Evolutionary conservation across 2,329 filamentous ascomycete species (phyloP).

Genomic region (Spiromastix sp.): DNA sequence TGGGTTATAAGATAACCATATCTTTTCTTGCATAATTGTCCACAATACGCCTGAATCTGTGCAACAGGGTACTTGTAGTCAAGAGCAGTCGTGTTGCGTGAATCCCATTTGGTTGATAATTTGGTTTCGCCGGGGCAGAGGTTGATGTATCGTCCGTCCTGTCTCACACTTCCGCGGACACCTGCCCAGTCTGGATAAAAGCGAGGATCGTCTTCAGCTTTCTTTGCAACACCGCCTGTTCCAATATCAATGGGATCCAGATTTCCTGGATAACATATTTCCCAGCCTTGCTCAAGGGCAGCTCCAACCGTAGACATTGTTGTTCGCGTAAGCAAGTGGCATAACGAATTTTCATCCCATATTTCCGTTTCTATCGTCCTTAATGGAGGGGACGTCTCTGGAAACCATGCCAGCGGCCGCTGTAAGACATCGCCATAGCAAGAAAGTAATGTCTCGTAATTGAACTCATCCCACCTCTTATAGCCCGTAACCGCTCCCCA

Average conservation of each 20-base stretch:
- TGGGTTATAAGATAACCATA: slow-evolving; percentile 6
- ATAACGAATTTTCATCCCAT: slow-evolving; percentile 8
- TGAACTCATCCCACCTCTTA: background rate
- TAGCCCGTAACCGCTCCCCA: background rate
- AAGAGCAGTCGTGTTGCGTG: background rate
- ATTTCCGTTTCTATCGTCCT: slow-evolving; percentile 5
- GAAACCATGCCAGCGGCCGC: background rate
- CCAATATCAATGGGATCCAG: slow-evolving; percentile 5
- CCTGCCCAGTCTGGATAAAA: slow-evolving; percentile 6
- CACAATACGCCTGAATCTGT: slow-evolving; percentile 1
- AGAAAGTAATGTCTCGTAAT: slow-evolving; percentile 7
- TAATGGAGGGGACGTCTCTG: background rate
- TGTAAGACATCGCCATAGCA: slow-evolving; percentile 6
- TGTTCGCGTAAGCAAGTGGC: slow-evolving; percentile 6
- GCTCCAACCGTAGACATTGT: slow-evolving; percentile 2
- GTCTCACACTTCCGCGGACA: background rate
- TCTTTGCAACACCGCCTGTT: slow-evolving; percentile 4
- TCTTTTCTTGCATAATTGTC: background rate
- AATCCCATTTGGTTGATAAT: slow-evolving; percentile 2
- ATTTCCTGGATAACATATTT: background rate
- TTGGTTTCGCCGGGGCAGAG: slow-evolving; percentile 5
- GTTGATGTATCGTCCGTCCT: background rate
- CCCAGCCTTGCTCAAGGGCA: slow-evolving; percentile 2
- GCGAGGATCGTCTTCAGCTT: background rate
- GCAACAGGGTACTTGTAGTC: slow-evolving; percentile 1